These are phyloP conservation scores for Aspergillus cristatus DNA, from an alignment of 495 filamentous ascomycete genomes.

Conservation along the genomic window DNA sequence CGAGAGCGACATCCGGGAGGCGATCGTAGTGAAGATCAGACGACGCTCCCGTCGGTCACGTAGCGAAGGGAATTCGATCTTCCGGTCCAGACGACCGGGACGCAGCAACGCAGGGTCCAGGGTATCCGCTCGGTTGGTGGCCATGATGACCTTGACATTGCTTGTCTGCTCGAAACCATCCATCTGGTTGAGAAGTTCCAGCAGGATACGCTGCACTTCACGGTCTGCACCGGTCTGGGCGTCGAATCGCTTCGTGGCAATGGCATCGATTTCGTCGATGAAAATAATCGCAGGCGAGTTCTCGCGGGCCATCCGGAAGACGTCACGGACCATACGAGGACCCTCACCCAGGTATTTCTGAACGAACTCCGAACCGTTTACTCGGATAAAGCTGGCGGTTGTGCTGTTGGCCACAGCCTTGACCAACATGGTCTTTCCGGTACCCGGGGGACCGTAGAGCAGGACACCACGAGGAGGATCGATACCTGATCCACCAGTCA, in stretches of 20 bases:
- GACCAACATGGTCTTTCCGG: conserved; percentile 97
- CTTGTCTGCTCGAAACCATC: conserved; percentile 97
- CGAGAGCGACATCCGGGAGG: conserved; percentile 89
- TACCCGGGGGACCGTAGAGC: conserved; percentile 92
- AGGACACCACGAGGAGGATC: conserved; percentile 94
- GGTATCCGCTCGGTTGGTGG: conserved; percentile 95
- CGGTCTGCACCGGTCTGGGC: conserved; percentile 95
- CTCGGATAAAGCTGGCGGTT: conserved; percentile 95
- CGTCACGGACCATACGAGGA: conserved; percentile 96
- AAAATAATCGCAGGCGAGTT: conserved; percentile 98
- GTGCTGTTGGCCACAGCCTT: conserved; percentile 98
- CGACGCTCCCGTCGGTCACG: conserved; percentile 87
- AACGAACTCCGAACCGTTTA: conserved; percentile 95
- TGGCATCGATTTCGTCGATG: conserved; percentile 98
- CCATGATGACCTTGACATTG: conserved; percentile 99
- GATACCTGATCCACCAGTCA: conserved; percentile 53
- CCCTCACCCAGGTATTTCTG: conserved; percentile 98
- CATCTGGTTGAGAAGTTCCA: conserved; percentile 98
- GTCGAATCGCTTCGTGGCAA: conserved; percentile 97
- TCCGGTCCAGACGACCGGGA: conserved; percentile 89
- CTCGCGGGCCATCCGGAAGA: conserved; percentile 98
- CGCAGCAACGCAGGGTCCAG: conserved; percentile 89
- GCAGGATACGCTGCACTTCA: conserved; percentile 94
- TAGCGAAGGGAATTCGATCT: conserved; percentile 94
- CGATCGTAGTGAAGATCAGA: conserved; percentile 93